These are phyloP conservation scores for Ruellia speciosa DNA, from an alignment of 305 asterid genomes.

Conservation along the genomic window DNA sequence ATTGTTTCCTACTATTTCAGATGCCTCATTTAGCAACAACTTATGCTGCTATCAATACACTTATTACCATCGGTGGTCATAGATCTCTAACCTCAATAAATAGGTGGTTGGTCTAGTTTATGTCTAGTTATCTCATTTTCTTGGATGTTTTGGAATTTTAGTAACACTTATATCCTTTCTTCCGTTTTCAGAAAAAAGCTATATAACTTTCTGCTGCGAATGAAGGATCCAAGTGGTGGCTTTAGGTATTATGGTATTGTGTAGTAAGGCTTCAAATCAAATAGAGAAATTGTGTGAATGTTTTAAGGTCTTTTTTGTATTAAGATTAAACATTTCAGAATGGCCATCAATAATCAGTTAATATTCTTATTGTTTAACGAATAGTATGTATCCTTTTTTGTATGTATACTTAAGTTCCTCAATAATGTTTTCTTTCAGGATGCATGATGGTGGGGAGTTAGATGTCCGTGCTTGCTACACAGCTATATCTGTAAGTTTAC, in stretches of 20 bases:
- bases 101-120: constrained; percentile 38
- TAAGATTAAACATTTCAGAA: constrained; percentile 6
- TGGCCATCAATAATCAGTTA: constrained; percentile 1
- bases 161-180: constrained; percentile 17
- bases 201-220: constrained; percentile 50
- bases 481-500: constrained; percentile 61
- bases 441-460: constrained; percentile 97
- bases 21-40: constrained; percentile 99
- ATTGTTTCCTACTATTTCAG: constrained; percentile 34
- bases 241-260: constrained; percentile 50
- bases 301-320: constrained; percentile 11
- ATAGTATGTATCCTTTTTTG: not conserved
- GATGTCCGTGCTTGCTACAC: constrained; percentile 98
- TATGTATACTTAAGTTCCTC: constrained; percentile 8
- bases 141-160: constrained; percentile 2
- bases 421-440: constrained; percentile 40
- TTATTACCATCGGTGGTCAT: constrained; percentile 64
- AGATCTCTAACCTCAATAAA: constrained; percentile 68
- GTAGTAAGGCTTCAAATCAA: not conserved
- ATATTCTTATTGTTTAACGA: constrained; percentile 3
- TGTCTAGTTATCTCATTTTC: constrained; percentile 4
- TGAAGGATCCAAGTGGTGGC: constrained; percentile 89
- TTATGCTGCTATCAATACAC: constrained; percentile 82
- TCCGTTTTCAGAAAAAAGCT: constrained; percentile 44
- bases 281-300: not conserved